These are phyloP conservation scores for Aotearoamyces nothofagi DNA, from an alignment of 2,329 filamentous ascomycete genomes.

Conservation along the genomic window DNA sequence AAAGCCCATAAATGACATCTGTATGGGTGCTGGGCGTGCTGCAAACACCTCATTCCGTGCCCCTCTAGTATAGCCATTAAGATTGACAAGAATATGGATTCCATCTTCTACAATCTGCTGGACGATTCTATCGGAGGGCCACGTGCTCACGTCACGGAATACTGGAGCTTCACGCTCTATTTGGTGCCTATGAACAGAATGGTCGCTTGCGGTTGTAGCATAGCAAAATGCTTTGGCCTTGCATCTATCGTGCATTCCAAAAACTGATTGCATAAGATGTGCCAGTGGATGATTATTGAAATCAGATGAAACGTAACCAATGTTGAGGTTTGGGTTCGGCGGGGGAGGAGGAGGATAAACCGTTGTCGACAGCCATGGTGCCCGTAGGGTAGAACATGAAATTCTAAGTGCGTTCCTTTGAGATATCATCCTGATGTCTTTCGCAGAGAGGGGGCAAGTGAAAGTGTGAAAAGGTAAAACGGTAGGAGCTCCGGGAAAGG, in stretches of 20 bases:
- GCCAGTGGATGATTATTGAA: conserved; percentile 98
- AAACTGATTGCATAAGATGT: conserved; percentile 98
- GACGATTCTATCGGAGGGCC: conserved; percentile 73
- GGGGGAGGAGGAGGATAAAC: conserved; percentile 79
- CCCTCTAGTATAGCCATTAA: conserved; percentile 95
- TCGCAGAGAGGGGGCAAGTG: conserved; percentile 81
- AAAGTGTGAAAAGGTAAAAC: conserved; percentile 97
- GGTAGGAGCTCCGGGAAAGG: conserved; percentile 77
- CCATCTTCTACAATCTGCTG: conserved; percentile 74
- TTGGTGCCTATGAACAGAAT: conserved; percentile 75
- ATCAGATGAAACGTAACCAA: conserved; percentile 94
- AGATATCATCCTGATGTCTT: conserved; percentile 85
- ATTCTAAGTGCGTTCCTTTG: conserved; percentile 90
- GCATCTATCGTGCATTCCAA: conserved; percentile 66
- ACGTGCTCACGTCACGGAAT: conserved; percentile 76
- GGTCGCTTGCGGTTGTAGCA: conserved; percentile 83
- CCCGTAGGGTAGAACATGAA: conserved; percentile 73
- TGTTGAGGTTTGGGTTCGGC: conserved; percentile 68
- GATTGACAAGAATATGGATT: conserved; percentile 88
- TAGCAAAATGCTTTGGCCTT: conserved; percentile 85
- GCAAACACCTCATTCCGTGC: conserved; percentile 97
- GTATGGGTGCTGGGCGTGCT: conserved; percentile 81
- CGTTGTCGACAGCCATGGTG: conserved; percentile 68
- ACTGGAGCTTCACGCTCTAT: conserved; percentile 87
- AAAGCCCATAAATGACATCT: conserved; percentile 99